These are phyloP conservation scores for Rubroboletus pulcherrimus DNA, from an alignment of 768 basidiomycete genomes.

Conservation along the genomic window DNA sequence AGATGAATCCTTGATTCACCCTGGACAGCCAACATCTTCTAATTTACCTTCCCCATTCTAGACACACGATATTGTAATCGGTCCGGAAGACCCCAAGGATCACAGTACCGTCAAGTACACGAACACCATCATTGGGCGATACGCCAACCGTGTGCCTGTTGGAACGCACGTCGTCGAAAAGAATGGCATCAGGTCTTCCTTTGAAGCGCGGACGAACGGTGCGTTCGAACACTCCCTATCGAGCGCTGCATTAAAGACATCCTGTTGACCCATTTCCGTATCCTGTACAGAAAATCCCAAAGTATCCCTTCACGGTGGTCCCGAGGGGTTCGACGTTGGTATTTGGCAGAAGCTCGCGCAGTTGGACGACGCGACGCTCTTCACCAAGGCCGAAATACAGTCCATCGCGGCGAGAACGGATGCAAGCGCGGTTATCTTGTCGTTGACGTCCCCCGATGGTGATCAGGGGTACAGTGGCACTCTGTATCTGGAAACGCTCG, in stretches of 20 bases:
- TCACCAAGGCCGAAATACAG: constrained; percentile 50
- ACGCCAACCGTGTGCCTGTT: constrained; percentile 69
- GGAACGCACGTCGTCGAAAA: constrained; percentile 50
- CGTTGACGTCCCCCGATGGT: constrained; percentile 54
- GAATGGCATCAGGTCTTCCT: constrained; percentile 46
- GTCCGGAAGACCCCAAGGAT: constrained; percentile 59
- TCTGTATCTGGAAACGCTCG: constrained; percentile 54
- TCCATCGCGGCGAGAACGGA: constrained; percentile 36
- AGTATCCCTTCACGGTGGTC: constrained; percentile 74
- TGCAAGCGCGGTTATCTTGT: constrained; percentile 48
- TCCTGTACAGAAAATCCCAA: constrained; percentile 38
- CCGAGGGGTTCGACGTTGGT: constrained; percentile 56
- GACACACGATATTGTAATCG: constrained; percentile 77
- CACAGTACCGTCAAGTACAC: constrained; percentile 64
- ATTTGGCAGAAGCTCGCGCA: constrained; percentile 47
- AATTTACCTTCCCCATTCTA: constrained; percentile 19
- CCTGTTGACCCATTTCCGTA: constrained; percentile 7
- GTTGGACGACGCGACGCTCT: constrained; percentile 44
- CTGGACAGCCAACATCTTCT: not conserved
- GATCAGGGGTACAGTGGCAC: constrained; percentile 71
- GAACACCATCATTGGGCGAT: constrained; percentile 70
- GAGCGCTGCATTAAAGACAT: no score
- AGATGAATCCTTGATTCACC: not conserved
- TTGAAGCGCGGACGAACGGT: constrained; percentile 43
- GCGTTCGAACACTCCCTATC: not conserved